Evolutionary conservation across 768 basidiomycete species (phyloP), one percentile per base, ranked within the genome.

Genomic region (Sarcodon sp.): DNA sequence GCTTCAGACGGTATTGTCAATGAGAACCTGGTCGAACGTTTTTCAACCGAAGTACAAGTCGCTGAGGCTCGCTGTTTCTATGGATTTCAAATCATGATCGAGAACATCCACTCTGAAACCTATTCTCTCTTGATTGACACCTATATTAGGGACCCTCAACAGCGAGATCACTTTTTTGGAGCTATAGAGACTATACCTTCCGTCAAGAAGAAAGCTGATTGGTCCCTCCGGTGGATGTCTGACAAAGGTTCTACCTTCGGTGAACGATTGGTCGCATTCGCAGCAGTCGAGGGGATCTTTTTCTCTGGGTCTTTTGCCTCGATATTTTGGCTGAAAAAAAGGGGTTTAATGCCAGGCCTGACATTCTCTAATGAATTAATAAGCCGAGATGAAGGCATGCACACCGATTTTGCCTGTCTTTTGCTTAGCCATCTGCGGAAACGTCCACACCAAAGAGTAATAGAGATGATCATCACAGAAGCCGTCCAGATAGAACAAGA

Each of bases 11-110:
- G 92, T 31, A 96, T 96, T 51, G 90, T 96, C 54, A 96, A 96
- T 64, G 92, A 96, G 62, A 97, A 97, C 62, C 74, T 97, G 1
- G 75, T 96, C 21, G 90, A 94, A 63, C 85, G 92, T 6, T 96
- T 97, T 65, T 89, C 87, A 6, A 80, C 79, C 47, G 93, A 97
- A 61, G 88, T 97, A 3, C 92, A 96, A 61, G 76, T 72, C 1
- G 86, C 92, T 3, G 92, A 97, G 62, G 92, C 90, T 5, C 82
- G 92, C 3, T 96, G 88, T 62, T 97, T 97, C 67, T 97, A 96
- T 59, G 92, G 92, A 13, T 96, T 94, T 69, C 92, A 97, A 62
- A 88, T 97, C 57, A 96, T 96, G 92, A 97, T 94, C 80, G 93
- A 96, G 58, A 97, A 97, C 62, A 79, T 97, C 35, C 93, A 97